Evolutionary conservation across 306 rosid genomes (phyloP), one percentile per base, ranked within the genome.

Genomic region (Medicago truncatula): DNA sequence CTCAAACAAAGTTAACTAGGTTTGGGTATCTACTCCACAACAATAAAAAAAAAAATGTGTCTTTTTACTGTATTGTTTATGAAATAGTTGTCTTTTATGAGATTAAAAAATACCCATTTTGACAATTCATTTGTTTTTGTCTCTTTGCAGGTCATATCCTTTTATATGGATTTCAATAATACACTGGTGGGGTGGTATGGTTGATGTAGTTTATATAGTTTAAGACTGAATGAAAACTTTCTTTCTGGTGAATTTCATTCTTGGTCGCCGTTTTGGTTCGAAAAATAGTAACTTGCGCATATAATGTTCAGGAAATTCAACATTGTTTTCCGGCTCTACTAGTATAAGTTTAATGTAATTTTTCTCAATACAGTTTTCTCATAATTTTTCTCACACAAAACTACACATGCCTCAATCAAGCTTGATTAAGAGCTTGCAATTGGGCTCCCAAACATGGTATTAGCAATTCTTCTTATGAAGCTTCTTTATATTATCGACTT

Each of bases 141-240:
- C 58, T 18, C 69, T 79, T 71, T 86, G 87, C 96, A 92, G 97
- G 97, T 92, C 97, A 88, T 92, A 92, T 92, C 97, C 97, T 92
- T 90, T 86, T 56, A n/a, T 16, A n/a, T 75, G 76, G 50, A 18
- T n/a, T 41, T 80, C 71, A 63, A 56, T 61, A 18, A 14, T 36
- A 43, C 58, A 57, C 34, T 73, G 75, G 7, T 74, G 62, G 73
- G 61, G 64, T 76, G 71, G 44, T 39, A 74, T 79, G 53, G 25
- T 74, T 70, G 36, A 59, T 80, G 41, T 59, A n/a, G n/a, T 73
- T 47, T 58, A 67, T 20, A 15, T 76, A 44, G 56, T 47, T 78
- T 73, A 64, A 36, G 68, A 65, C 23, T 66, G 20, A 36, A 73
- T 69, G 25, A n/a, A 75, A 0, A 59, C 17, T 53, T 67, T 5